Percentiles rank a stretch among this genome's conserved stretches.
Conservation (phyloP, 768 basidiomycete species). For the Mycena haematopus region DNA sequence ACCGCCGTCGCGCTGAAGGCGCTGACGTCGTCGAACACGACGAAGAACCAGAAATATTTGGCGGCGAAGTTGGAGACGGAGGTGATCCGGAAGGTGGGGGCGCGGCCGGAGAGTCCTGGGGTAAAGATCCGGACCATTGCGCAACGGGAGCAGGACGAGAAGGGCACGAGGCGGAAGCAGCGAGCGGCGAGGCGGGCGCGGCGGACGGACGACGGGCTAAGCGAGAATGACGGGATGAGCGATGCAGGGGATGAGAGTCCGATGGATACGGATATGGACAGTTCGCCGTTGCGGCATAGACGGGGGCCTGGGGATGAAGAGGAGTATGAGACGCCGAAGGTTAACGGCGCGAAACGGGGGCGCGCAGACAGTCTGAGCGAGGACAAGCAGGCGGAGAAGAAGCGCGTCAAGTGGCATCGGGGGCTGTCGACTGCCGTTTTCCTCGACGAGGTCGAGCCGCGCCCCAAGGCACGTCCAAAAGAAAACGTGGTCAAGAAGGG, state of each 20-base stretch:
- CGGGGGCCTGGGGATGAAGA: slow-evolving; percentile 83
- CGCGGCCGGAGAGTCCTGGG: slow-evolving; percentile 79
- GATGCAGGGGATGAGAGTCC: slow-evolving; percentile 39
- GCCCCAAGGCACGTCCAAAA: slow-evolving; percentile 50
- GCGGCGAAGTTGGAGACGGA: slow-evolving; percentile 70
- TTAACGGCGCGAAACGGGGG: slow-evolving; percentile 47
- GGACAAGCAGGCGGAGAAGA: slow-evolving; percentile 42
- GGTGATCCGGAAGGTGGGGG: slow-evolving; percentile 71
- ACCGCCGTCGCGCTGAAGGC: slow-evolving; percentile 70
- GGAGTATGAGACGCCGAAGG: slow-evolving; percentile 74
- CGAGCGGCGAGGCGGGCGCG: slow-evolving; percentile 68
- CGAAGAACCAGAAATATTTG: slow-evolving; percentile 71
- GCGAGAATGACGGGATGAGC: slow-evolving; percentile 36
- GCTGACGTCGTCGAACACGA: slow-evolving; percentile 75
- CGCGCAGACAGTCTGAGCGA: slow-evolving; percentile 43
- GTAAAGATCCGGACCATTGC: slow-evolving; percentile 72
- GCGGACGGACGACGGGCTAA: slow-evolving; percentile 44
- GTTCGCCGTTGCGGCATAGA: slow-evolving; percentile 46
- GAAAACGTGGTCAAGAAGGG: slow-evolving; percentile 56
- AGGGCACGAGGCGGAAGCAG: slow-evolving; percentile 56
- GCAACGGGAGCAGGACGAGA: slow-evolving; percentile 74
- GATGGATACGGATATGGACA: slow-evolving; percentile 33
- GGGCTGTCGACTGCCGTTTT: slow-evolving; percentile 67
- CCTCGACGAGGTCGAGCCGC: slow-evolving; percentile 67
- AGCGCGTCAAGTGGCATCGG: slow-evolving; percentile 81